Evolutionary conservation across 306 rosid species (phyloP).

Genomic region (Vicia faba): DNA sequence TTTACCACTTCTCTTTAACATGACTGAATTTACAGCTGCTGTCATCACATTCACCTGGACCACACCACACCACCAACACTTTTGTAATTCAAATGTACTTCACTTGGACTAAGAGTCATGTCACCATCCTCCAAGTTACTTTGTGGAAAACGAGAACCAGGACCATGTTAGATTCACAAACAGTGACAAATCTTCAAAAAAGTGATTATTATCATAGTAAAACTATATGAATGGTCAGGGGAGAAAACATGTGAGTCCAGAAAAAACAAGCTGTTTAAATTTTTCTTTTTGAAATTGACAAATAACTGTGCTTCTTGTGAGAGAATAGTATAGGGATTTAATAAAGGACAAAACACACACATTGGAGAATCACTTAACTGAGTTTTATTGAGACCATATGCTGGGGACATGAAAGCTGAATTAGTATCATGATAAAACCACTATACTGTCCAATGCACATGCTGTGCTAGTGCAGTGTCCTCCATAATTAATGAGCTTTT

Average conservation of each 20-base stretch:
- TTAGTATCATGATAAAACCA: conserved; percentile 6
- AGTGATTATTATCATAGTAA: background rate
- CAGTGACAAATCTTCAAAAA: conserved; percentile 39
- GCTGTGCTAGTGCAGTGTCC: conserved; percentile 29
- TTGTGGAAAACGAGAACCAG: conserved; percentile 37
- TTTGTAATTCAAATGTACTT: conserved; percentile 12
- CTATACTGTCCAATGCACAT: conserved; percentile 36
- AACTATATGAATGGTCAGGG: conserved; percentile 4
- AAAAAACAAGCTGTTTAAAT: background rate
- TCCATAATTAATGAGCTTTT: background rate
- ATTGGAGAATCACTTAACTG: background rate
- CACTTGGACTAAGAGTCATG: conserved; percentile 25
- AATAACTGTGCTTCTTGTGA: conserved; percentile 10
- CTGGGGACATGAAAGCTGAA: conserved; percentile 7
- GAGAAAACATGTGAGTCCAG: conserved; percentile 23
- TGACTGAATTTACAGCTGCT: background rate
- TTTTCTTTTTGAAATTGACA: conserved; percentile 1
- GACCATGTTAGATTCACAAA: conserved; percentile 37
- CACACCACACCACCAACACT: conserved; percentile 12
- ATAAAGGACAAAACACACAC: background rate
- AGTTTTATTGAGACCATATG: background rate
- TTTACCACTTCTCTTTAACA: no score
- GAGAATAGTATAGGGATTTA: conserved; percentile 1
- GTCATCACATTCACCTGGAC: background rate
- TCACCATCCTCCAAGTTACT: conserved; percentile 40